Percentiles rank a stretch among this genome's conserved stretches.
Conservation (phyloP, 805 yeast species). For the Candida silvicultrix region DNA sequence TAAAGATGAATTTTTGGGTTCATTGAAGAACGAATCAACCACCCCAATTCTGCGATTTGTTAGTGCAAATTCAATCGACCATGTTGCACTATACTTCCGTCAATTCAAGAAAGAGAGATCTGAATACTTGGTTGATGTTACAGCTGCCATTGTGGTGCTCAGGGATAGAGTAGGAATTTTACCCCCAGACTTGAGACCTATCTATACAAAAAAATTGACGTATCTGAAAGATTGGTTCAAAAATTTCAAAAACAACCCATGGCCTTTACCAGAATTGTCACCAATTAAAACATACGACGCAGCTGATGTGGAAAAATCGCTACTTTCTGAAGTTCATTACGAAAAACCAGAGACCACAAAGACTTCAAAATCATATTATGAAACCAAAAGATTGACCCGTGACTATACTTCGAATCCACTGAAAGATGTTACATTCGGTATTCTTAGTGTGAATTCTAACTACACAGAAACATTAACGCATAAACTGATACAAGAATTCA, state of each 20-base stretch:
- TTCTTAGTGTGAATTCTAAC: slow-evolving; percentile 33
- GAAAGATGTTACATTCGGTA: slow-evolving; percentile 48
- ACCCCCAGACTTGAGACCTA: slow-evolving; percentile 74
- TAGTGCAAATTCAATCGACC: slow-evolving; percentile 80
- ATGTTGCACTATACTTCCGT: slow-evolving; percentile 53
- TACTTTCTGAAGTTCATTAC: slow-evolving; percentile 68
- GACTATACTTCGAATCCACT: slow-evolving; percentile 69
- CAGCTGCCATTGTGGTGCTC: slow-evolving; percentile 77
- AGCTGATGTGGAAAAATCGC: slow-evolving; percentile 72
- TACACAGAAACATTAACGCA: slow-evolving; percentile 51
- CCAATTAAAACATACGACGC: slow-evolving; percentile 56
- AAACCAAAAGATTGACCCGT: slow-evolving; percentile 53
- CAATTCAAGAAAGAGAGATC: slow-evolving; percentile 22
- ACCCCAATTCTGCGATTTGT: slow-evolving; percentile 65
- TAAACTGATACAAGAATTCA: slow-evolving; percentile 51
- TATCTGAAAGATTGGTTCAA: slow-evolving; percentile 60
- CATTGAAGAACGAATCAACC: slow-evolving; percentile 19
- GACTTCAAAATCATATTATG: slow-evolving; percentile 42
- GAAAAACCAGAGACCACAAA: slow-evolving; percentile 37
- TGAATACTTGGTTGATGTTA: slow-evolving; percentile 55
- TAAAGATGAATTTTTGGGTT: slow-evolving; percentile 30
- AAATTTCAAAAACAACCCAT: slow-evolving; percentile 33
- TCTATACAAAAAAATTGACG: slow-evolving; percentile 58
- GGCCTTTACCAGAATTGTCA: slow-evolving; percentile 80
- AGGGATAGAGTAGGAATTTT: slow-evolving; percentile 77